Percentiles rank a stretch among this genome's conserved stretches.
Evolutionary conservation across 2,329 filamentous ascomycete species (phyloP).

Genomic region (Juglanconis oblonga): DNA sequence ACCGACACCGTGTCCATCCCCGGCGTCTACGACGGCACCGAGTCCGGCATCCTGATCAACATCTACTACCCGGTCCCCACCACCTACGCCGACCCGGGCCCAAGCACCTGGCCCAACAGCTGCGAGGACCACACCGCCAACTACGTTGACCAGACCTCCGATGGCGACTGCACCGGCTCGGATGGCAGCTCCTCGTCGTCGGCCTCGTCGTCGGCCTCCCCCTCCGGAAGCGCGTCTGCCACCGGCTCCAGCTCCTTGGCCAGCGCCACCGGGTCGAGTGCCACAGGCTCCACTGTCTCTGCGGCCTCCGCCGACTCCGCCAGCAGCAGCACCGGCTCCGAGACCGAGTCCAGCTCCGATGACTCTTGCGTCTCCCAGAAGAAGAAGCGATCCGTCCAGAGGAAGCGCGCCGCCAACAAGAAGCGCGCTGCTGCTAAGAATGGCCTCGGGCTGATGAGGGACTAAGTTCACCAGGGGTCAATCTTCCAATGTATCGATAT

Average conservation of each 20-base stretch:
- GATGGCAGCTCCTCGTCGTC: slow-evolving; percentile 3
- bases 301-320: not conserved
- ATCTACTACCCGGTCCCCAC: slow-evolving; percentile 33
- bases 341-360: not conserved
- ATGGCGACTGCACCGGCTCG: slow-evolving; percentile 33
- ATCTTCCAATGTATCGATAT: not conserved
- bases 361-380: not conserved
- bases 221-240: not conserved
- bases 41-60: slow-evolving; percentile 32
- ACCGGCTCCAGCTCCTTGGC: not conserved
- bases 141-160: slow-evolving; percentile 28
- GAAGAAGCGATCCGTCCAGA: not conserved
- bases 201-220: too few species aligned
- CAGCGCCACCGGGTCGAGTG: not conserved
- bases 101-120: slow-evolving; percentile 30
- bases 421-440: slow-evolving; percentile 2
- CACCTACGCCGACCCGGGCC: slow-evolving; percentile 32
- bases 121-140: slow-evolving; percentile 38
- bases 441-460: slow-evolving; percentile 5
- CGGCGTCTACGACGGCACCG: slow-evolving; percentile 30
- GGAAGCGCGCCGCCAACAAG: slow-evolving; percentile 5
- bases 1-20: slow-evolving; percentile 30
- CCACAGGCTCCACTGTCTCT: not conserved
- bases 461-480: not conserved
- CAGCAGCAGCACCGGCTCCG: not conserved